Evolutionary conservation across 306 rosid genomes (phyloP), one percentile per base, ranked within the genome.

Genomic region (Inga leiocalycina): DNA sequence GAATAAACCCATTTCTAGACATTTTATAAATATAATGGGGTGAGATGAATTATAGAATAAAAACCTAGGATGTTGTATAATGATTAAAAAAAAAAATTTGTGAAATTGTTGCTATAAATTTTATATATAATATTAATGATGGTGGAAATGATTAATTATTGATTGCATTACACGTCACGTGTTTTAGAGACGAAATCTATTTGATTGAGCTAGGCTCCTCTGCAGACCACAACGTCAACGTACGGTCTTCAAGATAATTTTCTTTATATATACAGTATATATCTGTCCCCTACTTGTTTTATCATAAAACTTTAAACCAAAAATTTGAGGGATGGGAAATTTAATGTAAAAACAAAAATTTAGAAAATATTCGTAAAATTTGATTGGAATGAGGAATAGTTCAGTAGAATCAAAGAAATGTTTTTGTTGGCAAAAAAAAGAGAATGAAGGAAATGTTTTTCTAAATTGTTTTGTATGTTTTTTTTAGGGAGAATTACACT

Each of bases 91-190:
- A 35, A 35, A 34, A 37, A 27, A 27, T 1, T 39, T 39, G 1
- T 5, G 43, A 6, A 39, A 39, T 39, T 5, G 6, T 39, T 39
- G 6, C 0, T 6, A 39, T 39, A 39, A 39, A 39, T 39, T 39
- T 39, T 39, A 39, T 39, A 4, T 37, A 39, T 39, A 39, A 39
- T 39, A 39, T 32, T 32, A 32, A 32, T 32, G 34, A 32, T 32
- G 34, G 34, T 32, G 34, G 34, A 3, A 32, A 32, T 32, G 34
- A 32, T 6, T 39, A 5, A 37, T 37, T 5, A 37, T 37, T 37
- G 41, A 5, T 37, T 37, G 41, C 3, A 3, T 27, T 34, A 46
- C 56, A 79, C 80, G 84, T 73, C 80, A 72, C 59, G 46, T 44
- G 71, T 13, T 64, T 0, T 13, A 12, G 5, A 14, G 16, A 49